Conservation (phyloP, 2,329 filamentous ascomycete genomes). For the Sclerotinia subarctica region DNA sequence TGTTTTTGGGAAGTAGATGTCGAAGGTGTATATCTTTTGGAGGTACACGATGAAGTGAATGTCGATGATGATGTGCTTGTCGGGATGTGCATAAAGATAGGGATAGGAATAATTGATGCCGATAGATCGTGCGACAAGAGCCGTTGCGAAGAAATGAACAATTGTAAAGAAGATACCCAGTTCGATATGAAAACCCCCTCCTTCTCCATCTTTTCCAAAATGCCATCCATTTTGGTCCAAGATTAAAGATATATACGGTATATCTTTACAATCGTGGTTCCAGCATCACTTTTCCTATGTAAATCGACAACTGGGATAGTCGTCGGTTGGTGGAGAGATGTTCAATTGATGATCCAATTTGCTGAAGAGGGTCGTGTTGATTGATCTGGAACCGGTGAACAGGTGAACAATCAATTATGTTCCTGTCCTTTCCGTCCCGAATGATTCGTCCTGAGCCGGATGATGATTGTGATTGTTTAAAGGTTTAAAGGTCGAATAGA, state of each 20-base stretch:
- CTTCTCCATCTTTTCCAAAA: background rate
- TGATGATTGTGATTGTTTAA: background rate
- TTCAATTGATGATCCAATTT: background rate
- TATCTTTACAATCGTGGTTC: slow-evolving; percentile 33
- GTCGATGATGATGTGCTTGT: background rate
- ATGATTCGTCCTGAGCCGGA: background rate
- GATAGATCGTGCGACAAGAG: slow-evolving; percentile 14
- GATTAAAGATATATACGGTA: background rate
- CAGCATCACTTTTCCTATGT: slow-evolving; percentile 31
- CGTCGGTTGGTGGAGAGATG: background rate
- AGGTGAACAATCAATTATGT: background rate
- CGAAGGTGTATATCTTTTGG: background rate
- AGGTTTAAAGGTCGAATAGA: background rate
- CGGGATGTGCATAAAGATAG: background rate
- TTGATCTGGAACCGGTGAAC: background rate
- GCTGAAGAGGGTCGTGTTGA: background rate
- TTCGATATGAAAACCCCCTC: background rate
- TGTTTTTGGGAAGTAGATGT: background rate
- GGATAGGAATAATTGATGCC: background rate
- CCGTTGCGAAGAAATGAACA: background rate
- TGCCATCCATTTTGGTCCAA: background rate
- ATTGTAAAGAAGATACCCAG: background rate
- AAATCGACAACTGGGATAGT: background rate
- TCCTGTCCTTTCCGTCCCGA: slow-evolving; percentile 9
- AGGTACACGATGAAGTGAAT: background rate